Evolutionary conservation across 2,329 filamentous ascomycete species (phyloP), one percentile per base, ranked within the genome.

Genomic region (Penicillium glabrum): DNA sequence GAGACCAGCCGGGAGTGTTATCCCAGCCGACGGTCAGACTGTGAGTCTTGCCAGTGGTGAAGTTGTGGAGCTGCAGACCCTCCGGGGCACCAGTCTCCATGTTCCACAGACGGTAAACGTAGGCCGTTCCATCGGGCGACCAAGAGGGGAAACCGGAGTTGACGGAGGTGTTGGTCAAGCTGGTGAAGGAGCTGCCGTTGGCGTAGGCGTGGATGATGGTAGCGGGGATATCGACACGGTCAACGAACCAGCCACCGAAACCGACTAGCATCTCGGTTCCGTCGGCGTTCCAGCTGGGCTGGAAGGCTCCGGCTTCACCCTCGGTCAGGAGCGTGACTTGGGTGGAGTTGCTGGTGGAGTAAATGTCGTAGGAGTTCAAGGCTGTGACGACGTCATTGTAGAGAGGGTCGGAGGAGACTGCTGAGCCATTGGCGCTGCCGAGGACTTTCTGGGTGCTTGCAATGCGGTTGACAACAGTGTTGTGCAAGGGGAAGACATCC

Each of bases 281-380:
- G 48, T 77, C 71, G 2, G 72, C 74, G 37, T 44, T 51, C 49
- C 49, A 51, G 26, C 26, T 60, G 6, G 77, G 76, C 51, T 78
- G 74, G 67, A 79, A 79, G 6, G 76, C 75, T n/a, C 76, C 76
- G 0, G 71, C 68, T 1, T 71, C 58, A 5, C 75, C 76, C 37
- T 71, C 53, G 0, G 49, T 23, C 9, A 72, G 14, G 39, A 45
- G 45, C 6, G 33, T 16, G 3, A 51, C 51, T 21, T 62, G 62
- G 3, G 64, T 54, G 7, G 63, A 41, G 24, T 69, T 51, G 41
- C 41, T 51, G 39, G 14, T 51, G 23, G 37, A 43, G 41, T 51
- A 51, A 7, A 51, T 44, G 11, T 16, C n/a, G 41, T 51, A 51
- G n/a, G 49, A 43, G 37, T 51, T 31, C 5, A 51, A 27, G 14